Conservation (phyloP, 1,139 yeast species). For the Debaryomyces sp. region DNA sequence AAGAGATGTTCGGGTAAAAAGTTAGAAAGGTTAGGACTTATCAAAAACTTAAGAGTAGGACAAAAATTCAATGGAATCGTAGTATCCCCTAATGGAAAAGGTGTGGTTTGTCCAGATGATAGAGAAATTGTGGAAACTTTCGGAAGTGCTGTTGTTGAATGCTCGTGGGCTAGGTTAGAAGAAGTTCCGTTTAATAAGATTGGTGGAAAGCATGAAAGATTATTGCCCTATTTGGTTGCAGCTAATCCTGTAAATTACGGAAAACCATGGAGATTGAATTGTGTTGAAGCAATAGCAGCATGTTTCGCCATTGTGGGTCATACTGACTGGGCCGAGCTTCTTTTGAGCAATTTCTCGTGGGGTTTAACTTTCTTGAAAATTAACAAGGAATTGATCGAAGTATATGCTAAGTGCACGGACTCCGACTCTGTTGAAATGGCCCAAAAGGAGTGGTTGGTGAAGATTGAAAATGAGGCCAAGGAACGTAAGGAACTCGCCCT, state of each 20-base stretch:
- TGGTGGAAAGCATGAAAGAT: conserved; percentile 87
- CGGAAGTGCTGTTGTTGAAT: conserved; percentile 97
- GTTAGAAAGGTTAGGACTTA: conserved; percentile 83
- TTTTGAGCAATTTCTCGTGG: conserved; percentile 86
- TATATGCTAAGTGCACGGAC: conserved; percentile 81
- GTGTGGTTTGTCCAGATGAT: conserved; percentile 91
- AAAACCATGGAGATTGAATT: conserved; percentile 91
- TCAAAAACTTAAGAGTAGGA: conserved; percentile 78
- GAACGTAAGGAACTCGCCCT: conserved; percentile 59
- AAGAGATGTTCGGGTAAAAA: conserved; percentile 97
- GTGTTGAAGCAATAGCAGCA: conserved; percentile 98
- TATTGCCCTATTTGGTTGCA: conserved; percentile 90
- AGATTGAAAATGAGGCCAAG: conserved; percentile 66
- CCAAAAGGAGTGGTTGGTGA: conserved; percentile 74
- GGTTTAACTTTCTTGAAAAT: conserved; percentile 84
- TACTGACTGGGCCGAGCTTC: conserved; percentile 80
- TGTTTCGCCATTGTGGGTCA: conserved; percentile 95
- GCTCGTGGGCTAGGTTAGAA: conserved; percentile 96
- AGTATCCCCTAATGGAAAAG: conserved; percentile 90
- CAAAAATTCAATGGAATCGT: conserved; percentile 91
- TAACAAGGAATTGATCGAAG: conserved; percentile 73
- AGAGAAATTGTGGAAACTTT: conserved; percentile 63
- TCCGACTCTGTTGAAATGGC: conserved; percentile 72
- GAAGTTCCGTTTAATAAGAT: conserved; percentile 93
- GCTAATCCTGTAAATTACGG: conserved; percentile 98